Evolutionary conservation across 441 rosid genomes (phyloP), one percentile per base, ranked within the genome.

Genomic region (Populus trichocarpa): DNA sequence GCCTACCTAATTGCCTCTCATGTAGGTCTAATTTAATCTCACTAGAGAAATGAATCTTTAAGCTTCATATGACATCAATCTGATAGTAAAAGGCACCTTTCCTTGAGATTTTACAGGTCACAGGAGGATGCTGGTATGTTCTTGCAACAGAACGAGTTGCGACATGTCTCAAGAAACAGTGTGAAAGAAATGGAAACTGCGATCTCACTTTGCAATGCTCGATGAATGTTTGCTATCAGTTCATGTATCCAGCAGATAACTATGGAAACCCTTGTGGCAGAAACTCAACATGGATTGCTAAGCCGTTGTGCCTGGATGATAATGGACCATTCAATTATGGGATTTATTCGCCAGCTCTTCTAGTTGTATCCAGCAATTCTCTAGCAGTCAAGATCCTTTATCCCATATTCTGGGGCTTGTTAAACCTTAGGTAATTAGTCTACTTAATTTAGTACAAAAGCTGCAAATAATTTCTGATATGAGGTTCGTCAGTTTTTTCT

Each of bases 41-140:
- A 14, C 5, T 70, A n/a, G 5, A 23, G 30, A 64, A 64, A 8
- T 64, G 25, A 64, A 64, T 30, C 35, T 20, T 6, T 30, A 10
- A 68, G 46, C 42, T 16, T 68, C 71, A 33, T 28, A 14, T 14
- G 16, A 4, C 32, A 26, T 68, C 40, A 26, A 23, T 68, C 38
- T 5, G 22, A 14, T 25, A 4, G 12, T 25, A 25, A 12, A 25
- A 12, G 69, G 32, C 26, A 10, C 30, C 26, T 18, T 3, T 67
- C 20, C 18, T 67, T 23, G 57, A 68, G 30, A 42, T 73, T 65
- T 32, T 46, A 5, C 79, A 93, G 97, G 91, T 89, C 13, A 83
- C 88, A 11, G 98, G 98, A 73, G 98, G 93, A 71, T 90, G 93
- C 75, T 93, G 98, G 98, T 91, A 91, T 82, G 92, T 91, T 69